Percentiles rank a stretch among this genome's conserved stretches.
Evolutionary conservation across 768 basidiomycete species (phyloP).

Genomic region (Boletus barrowsii): DNA sequence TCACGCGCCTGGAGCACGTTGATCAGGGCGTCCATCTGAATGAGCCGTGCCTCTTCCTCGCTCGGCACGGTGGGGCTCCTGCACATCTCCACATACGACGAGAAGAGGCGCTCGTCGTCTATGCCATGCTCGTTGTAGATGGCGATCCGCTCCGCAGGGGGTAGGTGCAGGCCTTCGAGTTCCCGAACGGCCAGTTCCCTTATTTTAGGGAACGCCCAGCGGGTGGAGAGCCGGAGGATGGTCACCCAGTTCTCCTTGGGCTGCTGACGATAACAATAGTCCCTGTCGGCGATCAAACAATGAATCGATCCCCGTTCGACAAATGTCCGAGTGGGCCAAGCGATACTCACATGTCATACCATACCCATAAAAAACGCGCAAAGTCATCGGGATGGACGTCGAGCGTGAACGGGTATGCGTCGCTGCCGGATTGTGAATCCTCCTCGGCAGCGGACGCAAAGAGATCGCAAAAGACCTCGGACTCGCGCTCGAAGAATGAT

Average conservation of each 20-base stretch:
- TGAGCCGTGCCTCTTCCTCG: slow-evolving; percentile 48
- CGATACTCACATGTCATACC: slow-evolving; percentile 51
- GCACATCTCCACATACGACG: slow-evolving; percentile 52
- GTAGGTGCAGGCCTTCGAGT: slow-evolving; percentile 45
- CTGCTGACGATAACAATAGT: slow-evolving; percentile 52
- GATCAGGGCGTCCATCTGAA: slow-evolving; percentile 56
- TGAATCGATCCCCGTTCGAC: neutral
- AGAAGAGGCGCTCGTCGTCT: slow-evolving; percentile 48
- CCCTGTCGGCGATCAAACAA: slow-evolving; percentile 31
- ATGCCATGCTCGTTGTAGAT: slow-evolving; percentile 55
- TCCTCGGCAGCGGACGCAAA: slow-evolving; percentile 32
- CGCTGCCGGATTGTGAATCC: slow-evolving; percentile 31
- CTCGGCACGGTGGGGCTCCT: slow-evolving; percentile 49
- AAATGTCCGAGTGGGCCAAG: neutral
- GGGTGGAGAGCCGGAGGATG: slow-evolving; percentile 52
- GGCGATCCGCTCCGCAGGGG: slow-evolving; percentile 50
- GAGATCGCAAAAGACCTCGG: slow-evolving; percentile 38
- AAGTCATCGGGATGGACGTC: slow-evolving; percentile 44
- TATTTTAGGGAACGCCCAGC: slow-evolving; percentile 56
- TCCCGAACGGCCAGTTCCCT: slow-evolving; percentile 52
- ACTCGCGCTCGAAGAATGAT: slow-evolving; percentile 60
- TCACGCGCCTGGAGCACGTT: slow-evolving; percentile 56
- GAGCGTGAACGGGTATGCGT: slow-evolving; percentile 43
- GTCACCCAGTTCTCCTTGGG: slow-evolving; percentile 48
- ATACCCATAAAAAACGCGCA: slow-evolving; percentile 51